A percentile compares a stretch with the other conserved stretches of the same genome.
phyloP scores from a whole-genome alignment of 177 flowering plant species.

The Vitis hybrid region DNA sequence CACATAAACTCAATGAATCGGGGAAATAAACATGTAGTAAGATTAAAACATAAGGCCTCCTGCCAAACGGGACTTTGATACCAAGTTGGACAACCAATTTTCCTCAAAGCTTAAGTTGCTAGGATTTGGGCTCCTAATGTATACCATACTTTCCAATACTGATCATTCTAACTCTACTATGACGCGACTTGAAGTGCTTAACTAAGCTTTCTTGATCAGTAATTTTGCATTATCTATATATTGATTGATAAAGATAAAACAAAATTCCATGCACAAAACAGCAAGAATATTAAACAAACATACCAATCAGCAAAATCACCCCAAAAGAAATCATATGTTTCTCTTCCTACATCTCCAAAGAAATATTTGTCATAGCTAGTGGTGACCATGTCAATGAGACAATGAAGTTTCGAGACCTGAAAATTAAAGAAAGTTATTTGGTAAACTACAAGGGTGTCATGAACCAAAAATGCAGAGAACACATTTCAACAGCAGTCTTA shows the following conservation, averaged over 20 bases:
- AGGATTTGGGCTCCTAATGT: no score
- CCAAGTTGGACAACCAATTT: no score
- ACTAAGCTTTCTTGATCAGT: no score
- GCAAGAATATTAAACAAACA: constrained; percentile 6
- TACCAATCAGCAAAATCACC: constrained; percentile 98
- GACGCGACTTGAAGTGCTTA: no score
- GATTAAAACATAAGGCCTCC: no score
- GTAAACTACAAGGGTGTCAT: not conserved
- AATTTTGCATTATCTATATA: not conserved
- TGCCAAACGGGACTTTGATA: no score
- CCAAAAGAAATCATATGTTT: constrained; percentile 92
- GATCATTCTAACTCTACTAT: no score
- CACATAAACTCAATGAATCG: no score
- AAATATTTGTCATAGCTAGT: constrained; percentile 82
- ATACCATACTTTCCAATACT: no score
- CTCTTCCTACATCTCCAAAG: constrained; percentile 92
- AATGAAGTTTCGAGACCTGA: constrained; percentile 89
- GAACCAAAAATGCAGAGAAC: not conserved
- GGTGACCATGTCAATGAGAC: constrained; percentile 74
- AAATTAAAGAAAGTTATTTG: constrained; percentile 4
- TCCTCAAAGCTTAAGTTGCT: no score
- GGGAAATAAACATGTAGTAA: no score
- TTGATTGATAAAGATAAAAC: not conserved
- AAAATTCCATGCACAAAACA: not conserved
- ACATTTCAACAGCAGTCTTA: constrained; percentile 31